Evolutionary conservation across 352 stramenopile genomes (phyloP), one percentile per base, ranked within the genome.

Genomic region (Phytophthora macrochlamydospora): DNA sequence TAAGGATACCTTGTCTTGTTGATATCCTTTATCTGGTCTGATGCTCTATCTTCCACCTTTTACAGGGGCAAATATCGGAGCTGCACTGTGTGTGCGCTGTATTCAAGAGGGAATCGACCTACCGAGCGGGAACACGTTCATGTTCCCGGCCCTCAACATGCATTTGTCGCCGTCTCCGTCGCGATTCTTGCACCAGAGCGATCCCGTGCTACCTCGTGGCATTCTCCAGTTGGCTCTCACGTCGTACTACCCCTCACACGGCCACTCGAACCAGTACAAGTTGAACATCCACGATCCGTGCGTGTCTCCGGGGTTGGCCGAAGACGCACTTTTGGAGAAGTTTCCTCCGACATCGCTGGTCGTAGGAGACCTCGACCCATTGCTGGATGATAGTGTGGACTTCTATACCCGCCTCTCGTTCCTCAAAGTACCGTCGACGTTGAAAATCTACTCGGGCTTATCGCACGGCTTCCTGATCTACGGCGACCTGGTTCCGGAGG

Each of bases 111-210:
- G 75, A 11, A 38, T 95, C 45, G 77, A 75, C 29, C 60, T 90
- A n/a, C 90, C 90, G 0, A 81, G 79, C 54, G 90, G 87, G 18
- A 91, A 89, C 49, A 79, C 97, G n/a, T 79, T 97, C 55, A 94
- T 94, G 78, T 96, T 96, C 61, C 91, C 90, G n/a, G 89, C 90
- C 32, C 80, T 97, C 8, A 96, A 97, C 52, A 70, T 97, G 66
- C 87, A 95, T 62, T 62, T 95, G 52, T 94, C 87, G 56, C 89
- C 90, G 7, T 96, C 88, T 28, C 90, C 90, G 24, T 96, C 87
- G 11, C 85, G 90, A 5, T 95, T 95, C 52, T 63, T 97, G 42
- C 90, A 96, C 71, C 86, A 96, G 56, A 95, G 85, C 52, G 90
- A 96, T 49, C 90, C 90, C 0, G 80, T 97, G 32, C 59, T 97